These are phyloP conservation scores for Margaritispora aquatica DNA, from an alignment of 495 filamentous ascomycete genomes.

Conservation along the genomic window DNA sequence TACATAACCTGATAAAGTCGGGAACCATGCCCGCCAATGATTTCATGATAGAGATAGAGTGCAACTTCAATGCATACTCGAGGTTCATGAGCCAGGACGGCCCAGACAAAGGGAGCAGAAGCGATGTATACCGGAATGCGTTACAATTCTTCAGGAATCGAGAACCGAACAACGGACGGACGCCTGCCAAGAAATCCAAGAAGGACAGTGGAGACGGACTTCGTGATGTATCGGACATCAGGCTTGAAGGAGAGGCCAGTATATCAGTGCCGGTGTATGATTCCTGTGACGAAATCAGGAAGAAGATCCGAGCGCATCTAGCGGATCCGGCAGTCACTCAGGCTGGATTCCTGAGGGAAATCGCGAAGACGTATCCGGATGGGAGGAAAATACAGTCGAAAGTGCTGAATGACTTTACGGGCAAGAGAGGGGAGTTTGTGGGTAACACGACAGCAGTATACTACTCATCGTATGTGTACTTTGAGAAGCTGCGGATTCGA, in stretches of 20 bases:
- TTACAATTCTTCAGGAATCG: slow-evolving; percentile 36
- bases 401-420: slow-evolving; percentile 41
- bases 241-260: slow-evolving; percentile 33
- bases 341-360: slow-evolving; percentile 43
- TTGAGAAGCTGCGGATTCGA: slow-evolving; percentile 52
- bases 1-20: slow-evolving; percentile 34
- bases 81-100: slow-evolving; percentile 34
- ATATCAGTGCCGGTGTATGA: slow-evolving; percentile 43
- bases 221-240: slow-evolving; percentile 30
- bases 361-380: slow-evolving; percentile 29
- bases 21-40: slow-evolving; percentile 40
- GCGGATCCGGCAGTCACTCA: slow-evolving; percentile 39
- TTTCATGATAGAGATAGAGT: slow-evolving; percentile 33
- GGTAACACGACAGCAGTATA: slow-evolving; percentile 39
- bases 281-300: slow-evolving; percentile 48
- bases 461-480: slow-evolving; percentile 48
- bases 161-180: slow-evolving; percentile 25
- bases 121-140: slow-evolving; percentile 16
- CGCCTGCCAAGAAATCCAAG: slow-evolving; percentile 27
- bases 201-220: slow-evolving; percentile 11
- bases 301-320: slow-evolving; percentile 46
- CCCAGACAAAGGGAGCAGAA: slow-evolving; percentile 23
- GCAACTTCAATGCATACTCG: slow-evolving; percentile 24
- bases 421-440: slow-evolving; percentile 34
- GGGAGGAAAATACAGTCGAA: slow-evolving; percentile 26